These are phyloP conservation scores for Calamus simplicifolius DNA, from an alignment of 176 grass and related monocot genomes.

Conservation along the genomic window DNA sequence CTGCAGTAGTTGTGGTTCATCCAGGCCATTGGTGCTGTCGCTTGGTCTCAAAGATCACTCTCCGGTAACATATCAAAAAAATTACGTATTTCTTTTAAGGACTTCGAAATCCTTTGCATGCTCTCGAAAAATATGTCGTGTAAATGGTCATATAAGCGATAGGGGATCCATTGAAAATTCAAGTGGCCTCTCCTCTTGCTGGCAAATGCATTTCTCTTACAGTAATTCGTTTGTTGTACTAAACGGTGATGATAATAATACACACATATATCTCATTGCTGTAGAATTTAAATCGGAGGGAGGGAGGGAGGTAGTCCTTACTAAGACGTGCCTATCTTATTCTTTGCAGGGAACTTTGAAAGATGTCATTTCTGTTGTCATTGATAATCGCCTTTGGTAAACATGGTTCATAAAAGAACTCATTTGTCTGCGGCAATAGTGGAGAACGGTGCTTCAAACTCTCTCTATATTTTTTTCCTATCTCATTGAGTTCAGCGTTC, in stretches of 20 bases:
- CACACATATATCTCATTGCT: no score
- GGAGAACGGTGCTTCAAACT: no score
- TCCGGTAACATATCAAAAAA: constrained; percentile 40
- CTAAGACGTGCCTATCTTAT: background rate
- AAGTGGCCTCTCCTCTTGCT: no score
- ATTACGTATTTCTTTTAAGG: background rate
- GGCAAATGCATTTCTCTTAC: no score
- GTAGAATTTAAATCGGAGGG: background rate
- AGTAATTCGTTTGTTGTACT: no score
- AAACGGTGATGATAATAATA: no score
- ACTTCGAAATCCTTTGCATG: background rate
- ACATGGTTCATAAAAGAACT: no score
- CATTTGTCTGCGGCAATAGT: no score
- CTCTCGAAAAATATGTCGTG: background rate
- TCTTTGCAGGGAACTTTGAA: constrained; percentile 50
- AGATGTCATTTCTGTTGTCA: constrained; percentile 40
- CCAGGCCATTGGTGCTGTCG: constrained; percentile 60
- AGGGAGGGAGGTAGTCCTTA: background rate
- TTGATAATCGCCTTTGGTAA: constrained; percentile 66
- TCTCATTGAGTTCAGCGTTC: no score
- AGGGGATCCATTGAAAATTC: no score
- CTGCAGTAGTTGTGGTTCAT: constrained; percentile 56
- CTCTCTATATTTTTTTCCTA: no score
- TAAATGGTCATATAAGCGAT: no score
- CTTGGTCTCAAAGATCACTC: constrained; percentile 94